phyloP scores from a whole-genome alignment of 2,329 filamentous ascomycete genomes.

The Colletotrichum caudatum region DNA sequence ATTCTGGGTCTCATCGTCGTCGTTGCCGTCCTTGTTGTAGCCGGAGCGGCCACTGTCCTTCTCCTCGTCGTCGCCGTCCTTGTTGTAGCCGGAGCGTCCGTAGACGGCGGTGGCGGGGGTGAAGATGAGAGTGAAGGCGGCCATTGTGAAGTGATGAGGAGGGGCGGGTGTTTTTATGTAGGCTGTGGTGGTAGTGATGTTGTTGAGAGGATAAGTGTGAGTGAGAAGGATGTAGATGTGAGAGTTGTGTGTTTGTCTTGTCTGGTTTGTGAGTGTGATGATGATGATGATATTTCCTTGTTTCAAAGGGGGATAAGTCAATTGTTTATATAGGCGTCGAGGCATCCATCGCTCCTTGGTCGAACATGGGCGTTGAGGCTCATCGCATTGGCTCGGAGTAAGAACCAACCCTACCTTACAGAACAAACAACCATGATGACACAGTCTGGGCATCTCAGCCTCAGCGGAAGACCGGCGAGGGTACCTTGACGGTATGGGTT shows the following conservation, averaged over 20 bases:
- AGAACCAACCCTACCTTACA: conserved; percentile 24
- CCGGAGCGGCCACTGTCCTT: conserved; percentile 54
- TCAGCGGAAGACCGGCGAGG: conserved; percentile 25
- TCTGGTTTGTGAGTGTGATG: conserved; percentile 32
- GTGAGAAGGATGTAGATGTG: conserved; percentile 14
- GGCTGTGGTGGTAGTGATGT: conserved; percentile 43
- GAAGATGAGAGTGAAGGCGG: conserved; percentile 50
- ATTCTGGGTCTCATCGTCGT: conserved; percentile 51
- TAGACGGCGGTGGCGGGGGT: conserved; percentile 52
- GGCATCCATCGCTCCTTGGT: conserved; percentile 11
- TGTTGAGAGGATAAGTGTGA: conserved; percentile 46
- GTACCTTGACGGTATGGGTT: conserved; percentile 12
- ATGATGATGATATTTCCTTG: conserved; percentile 19
- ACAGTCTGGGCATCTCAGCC: conserved; percentile 29
- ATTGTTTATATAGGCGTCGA: conserved; percentile 37
- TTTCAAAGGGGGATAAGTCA: conserved; percentile 20
- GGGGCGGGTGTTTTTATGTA: conserved; percentile 20
- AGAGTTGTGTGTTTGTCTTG: conserved; percentile 23
- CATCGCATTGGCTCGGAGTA: conserved; percentile 33
- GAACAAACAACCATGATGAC: conserved; percentile 1
- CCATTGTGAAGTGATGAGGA: conserved; percentile 50
- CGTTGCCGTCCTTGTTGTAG: conserved; percentile 54
- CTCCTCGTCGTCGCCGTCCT: conserved; percentile 50
- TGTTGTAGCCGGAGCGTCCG: conserved; percentile 60
- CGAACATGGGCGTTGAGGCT: conserved; percentile 28